Evolutionary conservation across 179 eudicot genomes (phyloP).

Genomic region (Beta corolliflora): DNA sequence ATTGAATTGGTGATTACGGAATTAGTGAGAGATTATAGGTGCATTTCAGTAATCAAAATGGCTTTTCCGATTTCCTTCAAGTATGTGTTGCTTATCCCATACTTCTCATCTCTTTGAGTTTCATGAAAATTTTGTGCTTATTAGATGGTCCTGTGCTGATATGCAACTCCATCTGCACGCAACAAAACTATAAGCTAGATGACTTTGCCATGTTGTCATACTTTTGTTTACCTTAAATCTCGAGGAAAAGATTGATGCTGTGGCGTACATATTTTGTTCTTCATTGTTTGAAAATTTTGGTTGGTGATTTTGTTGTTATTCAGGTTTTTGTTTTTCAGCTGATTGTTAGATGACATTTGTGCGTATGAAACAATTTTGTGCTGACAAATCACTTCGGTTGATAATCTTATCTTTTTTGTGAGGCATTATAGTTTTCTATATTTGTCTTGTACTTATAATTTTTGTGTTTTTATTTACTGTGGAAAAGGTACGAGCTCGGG

Average conservation of each 20-base stretch:
- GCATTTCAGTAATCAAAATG: not conserved
- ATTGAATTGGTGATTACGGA: not conserved
- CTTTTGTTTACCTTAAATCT: not conserved
- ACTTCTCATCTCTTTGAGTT: not conserved
- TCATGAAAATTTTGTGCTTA: not conserved
- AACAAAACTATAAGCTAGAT: conserved; percentile 16
- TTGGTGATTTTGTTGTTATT: too few species aligned
- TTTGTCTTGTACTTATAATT: not conserved
- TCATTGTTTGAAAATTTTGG: too few species aligned
- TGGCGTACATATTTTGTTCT: conserved; percentile 2
- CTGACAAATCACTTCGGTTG: too few species aligned
- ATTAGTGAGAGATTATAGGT: too few species aligned
- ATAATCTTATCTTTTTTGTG: not conserved
- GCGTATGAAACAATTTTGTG: not conserved
- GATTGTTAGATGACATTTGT: not conserved
- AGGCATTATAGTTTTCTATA: not conserved
- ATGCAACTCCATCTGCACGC: conserved; percentile 17
- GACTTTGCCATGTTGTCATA: not conserved
- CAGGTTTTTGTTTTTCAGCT: not conserved
- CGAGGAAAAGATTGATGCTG: not conserved
- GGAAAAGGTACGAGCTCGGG: conserved; percentile 47
- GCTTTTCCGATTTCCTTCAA: not conserved
- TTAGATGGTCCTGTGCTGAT: conserved; percentile 18
- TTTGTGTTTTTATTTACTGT: not conserved
- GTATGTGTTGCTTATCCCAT: not conserved